These are phyloP conservation scores for Globisporangium mamillatum DNA, from an alignment of 352 stramenopile genomes.

Conservation along the genomic window DNA sequence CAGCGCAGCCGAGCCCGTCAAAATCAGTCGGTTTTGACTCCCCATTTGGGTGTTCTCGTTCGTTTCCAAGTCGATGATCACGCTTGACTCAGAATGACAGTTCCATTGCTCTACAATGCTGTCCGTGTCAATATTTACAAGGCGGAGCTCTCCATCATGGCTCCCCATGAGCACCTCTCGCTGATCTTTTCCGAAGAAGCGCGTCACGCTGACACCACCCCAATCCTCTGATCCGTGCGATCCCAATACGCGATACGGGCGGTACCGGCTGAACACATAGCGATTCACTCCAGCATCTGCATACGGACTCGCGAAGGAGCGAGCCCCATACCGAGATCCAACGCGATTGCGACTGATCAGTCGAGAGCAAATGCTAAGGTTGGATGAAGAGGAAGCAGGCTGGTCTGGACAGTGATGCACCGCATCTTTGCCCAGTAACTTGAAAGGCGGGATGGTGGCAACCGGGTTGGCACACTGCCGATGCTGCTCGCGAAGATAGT, in stretches of 20 bases:
- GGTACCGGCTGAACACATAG: constrained; percentile 78
- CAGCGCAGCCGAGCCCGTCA: constrained; percentile 51
- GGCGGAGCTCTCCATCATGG: constrained; percentile 60
- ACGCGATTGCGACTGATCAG: constrained; percentile 51
- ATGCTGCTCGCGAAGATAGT: constrained; percentile 87
- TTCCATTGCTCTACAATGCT: constrained; percentile 71
- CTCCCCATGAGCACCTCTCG: constrained; percentile 72
- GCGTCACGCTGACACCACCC: constrained; percentile 53
- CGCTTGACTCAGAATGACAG: constrained; percentile 68
- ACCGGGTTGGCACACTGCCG: constrained; percentile 85
- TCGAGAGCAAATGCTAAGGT: constrained; percentile 62
- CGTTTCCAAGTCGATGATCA: constrained; percentile 64
- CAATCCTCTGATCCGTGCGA: constrained; percentile 51
- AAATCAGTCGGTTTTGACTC: constrained; percentile 42
- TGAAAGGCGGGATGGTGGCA: constrained; percentile 84
- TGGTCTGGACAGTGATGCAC: constrained; percentile 77
- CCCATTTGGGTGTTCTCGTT: constrained; percentile 64
- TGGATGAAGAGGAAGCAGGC: constrained; percentile 35
- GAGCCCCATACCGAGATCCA: constrained; percentile 40
- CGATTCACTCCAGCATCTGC: constrained; percentile 68
- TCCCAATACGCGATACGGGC: constrained; percentile 59
- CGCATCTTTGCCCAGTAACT: constrained; percentile 51
- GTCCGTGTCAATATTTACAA: constrained; percentile 62
- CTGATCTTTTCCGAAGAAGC: constrained; percentile 66
- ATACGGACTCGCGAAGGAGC: constrained; percentile 50